Conservation (phyloP, 1,284 basidiomycete genomes). For the Melampsora americana region DNA sequence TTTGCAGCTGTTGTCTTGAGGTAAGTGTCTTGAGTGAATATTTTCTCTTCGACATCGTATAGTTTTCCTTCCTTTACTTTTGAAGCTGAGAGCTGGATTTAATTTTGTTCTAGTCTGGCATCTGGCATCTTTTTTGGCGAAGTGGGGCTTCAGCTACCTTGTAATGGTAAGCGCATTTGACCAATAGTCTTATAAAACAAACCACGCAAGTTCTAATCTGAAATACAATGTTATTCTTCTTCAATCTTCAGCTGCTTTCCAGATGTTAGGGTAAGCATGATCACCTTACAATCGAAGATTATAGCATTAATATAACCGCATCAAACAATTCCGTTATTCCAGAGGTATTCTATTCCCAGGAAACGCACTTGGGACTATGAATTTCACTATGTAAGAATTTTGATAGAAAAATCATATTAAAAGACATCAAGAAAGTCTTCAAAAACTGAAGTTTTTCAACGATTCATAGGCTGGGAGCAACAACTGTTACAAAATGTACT, state of each 20-base stretch:
- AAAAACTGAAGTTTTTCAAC: slow-evolving; percentile 18
- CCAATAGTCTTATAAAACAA: background rate
- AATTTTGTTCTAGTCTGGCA: background rate
- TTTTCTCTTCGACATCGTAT: too few relatives aligned
- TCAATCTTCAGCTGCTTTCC: background rate
- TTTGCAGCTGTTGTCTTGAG: background rate
- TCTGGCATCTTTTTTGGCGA: background rate
- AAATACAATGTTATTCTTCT: background rate
- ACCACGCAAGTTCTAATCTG: too few relatives aligned
- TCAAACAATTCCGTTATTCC: background rate
- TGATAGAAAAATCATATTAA: background rate
- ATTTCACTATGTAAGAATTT: slow-evolving; percentile 34
- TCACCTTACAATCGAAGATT: background rate
- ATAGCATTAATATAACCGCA: background rate
- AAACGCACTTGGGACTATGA: slow-evolving; percentile 34
- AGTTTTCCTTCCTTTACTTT: background rate
- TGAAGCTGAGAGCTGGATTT: background rate
- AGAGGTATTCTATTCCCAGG: slow-evolving; percentile 41
- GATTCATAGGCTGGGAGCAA: background rate
- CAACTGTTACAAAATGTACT: background rate
- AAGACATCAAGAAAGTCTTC: background rate
- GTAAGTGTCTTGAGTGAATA: background rate
- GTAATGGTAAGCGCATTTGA: background rate
- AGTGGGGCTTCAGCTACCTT: slow-evolving; percentile 1
- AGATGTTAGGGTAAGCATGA: background rate